Conservation (phyloP, 768 basidiomycete genomes). For the Phylloporus arenicola region DNA sequence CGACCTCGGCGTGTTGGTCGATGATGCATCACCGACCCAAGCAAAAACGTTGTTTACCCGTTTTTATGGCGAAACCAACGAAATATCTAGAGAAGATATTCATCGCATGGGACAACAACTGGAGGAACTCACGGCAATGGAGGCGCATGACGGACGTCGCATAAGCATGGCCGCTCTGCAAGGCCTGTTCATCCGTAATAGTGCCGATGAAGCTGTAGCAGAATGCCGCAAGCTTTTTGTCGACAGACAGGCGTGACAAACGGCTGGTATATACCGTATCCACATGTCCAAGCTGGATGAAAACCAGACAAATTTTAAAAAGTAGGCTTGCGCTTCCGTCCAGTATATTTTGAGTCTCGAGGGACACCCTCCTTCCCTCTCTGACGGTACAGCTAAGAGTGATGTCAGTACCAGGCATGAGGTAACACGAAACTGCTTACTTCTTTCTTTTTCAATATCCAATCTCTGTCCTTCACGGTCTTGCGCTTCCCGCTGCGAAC, state of each 20-base stretch:
- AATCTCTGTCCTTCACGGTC: conserved; percentile 71
- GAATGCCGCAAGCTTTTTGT: conserved; percentile 42
- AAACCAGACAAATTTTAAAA: conserved; percentile 50
- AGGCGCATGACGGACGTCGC: conserved; percentile 46
- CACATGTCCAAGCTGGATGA: not conserved
- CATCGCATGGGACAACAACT: conserved; percentile 48
- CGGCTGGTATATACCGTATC: conserved; percentile 7
- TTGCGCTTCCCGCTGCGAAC: conserved; percentile 66
- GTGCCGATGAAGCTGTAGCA: conserved; percentile 49
- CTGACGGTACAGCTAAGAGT: conserved; percentile 65
- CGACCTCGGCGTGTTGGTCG: conserved; percentile 77
- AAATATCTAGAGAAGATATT: conserved; percentile 31
- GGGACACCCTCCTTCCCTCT: conserved; percentile 85
- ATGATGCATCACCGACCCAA: conserved; percentile 81
- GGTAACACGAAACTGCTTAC: conserved; percentile 35
- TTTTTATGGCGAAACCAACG: conserved; percentile 66
- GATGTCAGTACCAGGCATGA: conserved; percentile 1
- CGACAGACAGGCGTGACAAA: conserved; percentile 25
- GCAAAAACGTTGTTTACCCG: conserved; percentile 70
- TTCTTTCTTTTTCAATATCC: conserved; percentile 97
- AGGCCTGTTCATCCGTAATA: conserved; percentile 85
- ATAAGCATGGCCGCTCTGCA: conserved; percentile 97
- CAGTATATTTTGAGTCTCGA: conserved; percentile 83
- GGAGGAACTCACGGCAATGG: conserved; percentile 47
- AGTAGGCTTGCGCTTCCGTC: conserved; percentile 73